Evolutionary conservation across 2,329 filamentous ascomycete genomes (phyloP).

Genomic region (Neoarthrinium moseri): DNA sequence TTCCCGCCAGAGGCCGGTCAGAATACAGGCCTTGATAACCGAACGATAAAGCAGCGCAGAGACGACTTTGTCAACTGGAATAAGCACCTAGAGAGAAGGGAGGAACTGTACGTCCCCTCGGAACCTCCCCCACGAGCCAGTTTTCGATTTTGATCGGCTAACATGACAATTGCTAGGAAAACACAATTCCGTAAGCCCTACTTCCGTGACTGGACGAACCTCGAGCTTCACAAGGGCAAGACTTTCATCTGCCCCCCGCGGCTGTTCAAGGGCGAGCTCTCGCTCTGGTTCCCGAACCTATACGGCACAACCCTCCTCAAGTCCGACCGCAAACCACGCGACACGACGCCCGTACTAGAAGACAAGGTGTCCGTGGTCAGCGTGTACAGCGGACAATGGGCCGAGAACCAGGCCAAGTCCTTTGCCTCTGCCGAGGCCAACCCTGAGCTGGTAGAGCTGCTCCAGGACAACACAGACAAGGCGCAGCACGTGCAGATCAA

Average conservation of each 20-base stretch:
- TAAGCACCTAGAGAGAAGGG: constrained; percentile 74
- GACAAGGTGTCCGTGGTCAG: constrained; percentile 77
- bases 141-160: neutral
- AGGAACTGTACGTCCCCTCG: constrained; percentile 61
- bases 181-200: constrained; percentile 81
- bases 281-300: constrained; percentile 93
- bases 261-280: constrained; percentile 78
- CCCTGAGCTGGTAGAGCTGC: constrained; percentile 62
- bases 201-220: constrained; percentile 92
- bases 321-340: constrained; percentile 44
- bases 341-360: constrained; percentile 74
- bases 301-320: constrained; percentile 73
- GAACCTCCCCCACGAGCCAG: neutral
- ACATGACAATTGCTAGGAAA: constrained; percentile 47
- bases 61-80: constrained; percentile 84
- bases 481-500: constrained; percentile 86
- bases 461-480: constrained; percentile 50
- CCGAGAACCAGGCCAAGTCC: constrained; percentile 72
- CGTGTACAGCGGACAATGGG: constrained; percentile 83
- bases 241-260: constrained; percentile 82
- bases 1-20: constrained; percentile 73
- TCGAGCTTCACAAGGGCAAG: constrained; percentile 82
- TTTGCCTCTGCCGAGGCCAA: constrained; percentile 69
- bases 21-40: constrained; percentile 74
- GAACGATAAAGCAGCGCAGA: constrained; percentile 65